These are phyloP conservation scores for Suillus americanus DNA, from an alignment of 768 basidiomycete species.

Conservation along the genomic window DNA sequence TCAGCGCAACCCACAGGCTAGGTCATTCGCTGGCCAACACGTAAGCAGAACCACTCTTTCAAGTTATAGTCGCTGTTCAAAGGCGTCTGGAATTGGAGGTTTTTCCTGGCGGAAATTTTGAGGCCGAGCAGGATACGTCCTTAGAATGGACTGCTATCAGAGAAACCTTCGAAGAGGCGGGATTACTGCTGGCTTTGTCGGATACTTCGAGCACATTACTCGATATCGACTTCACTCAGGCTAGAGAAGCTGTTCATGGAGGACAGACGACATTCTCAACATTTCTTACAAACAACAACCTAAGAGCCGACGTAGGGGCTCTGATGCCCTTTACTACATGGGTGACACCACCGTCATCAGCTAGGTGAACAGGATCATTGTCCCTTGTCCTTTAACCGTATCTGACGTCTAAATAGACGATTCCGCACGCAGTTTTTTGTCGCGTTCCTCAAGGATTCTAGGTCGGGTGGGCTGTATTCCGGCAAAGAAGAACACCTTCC, in stretches of 20 bases:
- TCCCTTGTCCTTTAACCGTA: neutral
- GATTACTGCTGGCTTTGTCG: constrained; percentile 57
- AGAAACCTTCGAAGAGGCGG: constrained; percentile 78
- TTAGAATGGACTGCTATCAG: constrained; percentile 65
- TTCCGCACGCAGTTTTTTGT: constrained; percentile 74
- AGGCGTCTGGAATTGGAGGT: constrained; percentile 43
- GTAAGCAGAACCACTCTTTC: constrained; percentile 36
- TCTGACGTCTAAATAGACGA: constrained; percentile 42
- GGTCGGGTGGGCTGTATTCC: constrained; percentile 48
- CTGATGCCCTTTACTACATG: constrained; percentile 74
- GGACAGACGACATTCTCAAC: constrained; percentile 48
- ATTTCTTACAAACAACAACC: constrained; percentile 48
- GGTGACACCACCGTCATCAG: constrained; percentile 61
- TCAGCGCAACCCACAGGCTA: constrained; percentile 64
- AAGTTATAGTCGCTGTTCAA: neutral
- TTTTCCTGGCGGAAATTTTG: constrained; percentile 74
- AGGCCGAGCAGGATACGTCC: constrained; percentile 57
- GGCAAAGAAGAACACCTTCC: constrained; percentile 59
- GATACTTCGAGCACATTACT: constrained; percentile 16
- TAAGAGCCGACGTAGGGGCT: constrained; percentile 44
- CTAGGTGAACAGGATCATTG: constrained; percentile 39
- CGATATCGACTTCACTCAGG: constrained; percentile 47
- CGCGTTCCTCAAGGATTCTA: constrained; percentile 50
- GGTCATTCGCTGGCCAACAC: constrained; percentile 65
- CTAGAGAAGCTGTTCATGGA: constrained; percentile 56